A percentile compares a stretch with the other conserved stretches of the same genome.
Evolutionary conservation across 768 basidiomycete species (phyloP).

Genomic region (Amylocystis lapponica): DNA sequence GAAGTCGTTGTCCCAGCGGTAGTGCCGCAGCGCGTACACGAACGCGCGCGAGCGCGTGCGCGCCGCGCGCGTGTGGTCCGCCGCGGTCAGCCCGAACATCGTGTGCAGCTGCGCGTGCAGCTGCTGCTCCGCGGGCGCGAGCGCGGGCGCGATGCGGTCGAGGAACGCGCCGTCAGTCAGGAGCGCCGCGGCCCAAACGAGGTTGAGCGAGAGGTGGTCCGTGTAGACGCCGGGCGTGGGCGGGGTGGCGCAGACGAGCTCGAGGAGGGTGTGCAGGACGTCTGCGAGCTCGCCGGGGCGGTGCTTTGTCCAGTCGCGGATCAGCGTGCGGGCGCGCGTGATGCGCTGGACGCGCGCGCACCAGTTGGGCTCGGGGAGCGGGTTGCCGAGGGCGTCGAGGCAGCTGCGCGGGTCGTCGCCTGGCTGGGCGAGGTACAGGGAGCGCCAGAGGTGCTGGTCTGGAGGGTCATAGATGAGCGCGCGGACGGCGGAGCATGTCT

Average conservation of each 20-base stretch:
- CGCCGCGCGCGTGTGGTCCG: constrained; percentile 30
- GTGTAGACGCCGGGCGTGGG: constrained; percentile 26
- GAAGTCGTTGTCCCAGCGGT: constrained; percentile 41
- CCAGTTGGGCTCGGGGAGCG: constrained; percentile 34
- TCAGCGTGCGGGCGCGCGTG: constrained; percentile 47
- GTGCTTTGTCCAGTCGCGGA: constrained; percentile 29
- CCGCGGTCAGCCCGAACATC: constrained; percentile 47
- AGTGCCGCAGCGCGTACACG: constrained; percentile 61
- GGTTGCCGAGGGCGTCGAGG: constrained; percentile 30
- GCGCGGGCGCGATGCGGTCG: constrained; percentile 23
- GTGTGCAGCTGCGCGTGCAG: constrained; percentile 49
- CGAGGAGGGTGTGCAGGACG: constrained; percentile 45
- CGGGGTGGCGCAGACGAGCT: constrained; percentile 39
- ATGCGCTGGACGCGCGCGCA: constrained; percentile 46
- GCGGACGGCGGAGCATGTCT: constrained; percentile 40
- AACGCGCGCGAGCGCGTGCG: constrained; percentile 42
- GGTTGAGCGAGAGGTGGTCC: constrained; percentile 39
- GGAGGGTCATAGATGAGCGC: constrained; percentile 39
- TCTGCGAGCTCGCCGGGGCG: constrained; percentile 37
- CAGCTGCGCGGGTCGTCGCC: constrained; percentile 62
- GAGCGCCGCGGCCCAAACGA: constrained; percentile 44
- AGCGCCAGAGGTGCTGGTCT: constrained; percentile 53
- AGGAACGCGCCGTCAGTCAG: constrained; percentile 42
- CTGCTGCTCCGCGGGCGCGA: constrained; percentile 35
- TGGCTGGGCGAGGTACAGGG: constrained; percentile 54